Evolutionary conservation across 495 filamentous ascomycete species (phyloP).

Genomic region (Trichoderma gamsii): DNA sequence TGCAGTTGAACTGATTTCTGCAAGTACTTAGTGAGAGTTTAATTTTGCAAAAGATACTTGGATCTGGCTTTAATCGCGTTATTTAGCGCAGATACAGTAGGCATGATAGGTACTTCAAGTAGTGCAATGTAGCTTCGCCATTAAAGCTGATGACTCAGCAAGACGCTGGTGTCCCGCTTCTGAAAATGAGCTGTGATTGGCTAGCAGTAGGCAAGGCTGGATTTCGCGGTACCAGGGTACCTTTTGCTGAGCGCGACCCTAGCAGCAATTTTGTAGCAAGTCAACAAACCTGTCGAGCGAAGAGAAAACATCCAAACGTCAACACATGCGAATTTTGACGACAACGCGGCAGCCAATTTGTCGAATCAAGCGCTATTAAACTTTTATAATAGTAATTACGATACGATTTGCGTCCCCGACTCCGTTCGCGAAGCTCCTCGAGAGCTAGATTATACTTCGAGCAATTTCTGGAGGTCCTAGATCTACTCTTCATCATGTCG

Average conservation of each 20-base stretch:
- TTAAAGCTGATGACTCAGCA: not conserved
- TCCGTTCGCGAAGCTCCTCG: not conserved
- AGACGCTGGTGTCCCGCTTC: not conserved
- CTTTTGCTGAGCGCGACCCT: slow-evolving; percentile 4
- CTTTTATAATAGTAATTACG: not conserved
- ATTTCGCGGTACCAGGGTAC: not conserved
- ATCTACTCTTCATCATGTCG: slow-evolving; percentile 16
- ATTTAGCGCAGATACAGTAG: not conserved
- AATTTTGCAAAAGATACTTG: not conserved
- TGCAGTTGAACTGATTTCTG: not conserved
- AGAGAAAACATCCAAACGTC: not conserved
- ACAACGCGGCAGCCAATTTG: not conserved
- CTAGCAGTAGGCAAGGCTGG: slow-evolving; percentile 16
- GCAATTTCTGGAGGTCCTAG: not conserved
- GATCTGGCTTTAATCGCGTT: not conserved
- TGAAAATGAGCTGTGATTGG: slow-evolving; percentile 21
- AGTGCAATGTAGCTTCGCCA: not conserved
- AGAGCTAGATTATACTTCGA: not conserved
- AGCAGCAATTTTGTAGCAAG: slow-evolving; percentile 14
- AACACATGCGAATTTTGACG: not conserved
- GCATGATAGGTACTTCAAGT: not conserved
- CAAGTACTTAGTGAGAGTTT: not conserved
- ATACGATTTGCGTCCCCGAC: not conserved
- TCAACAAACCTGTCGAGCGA: slow-evolving; percentile 12
- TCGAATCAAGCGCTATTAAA: not conserved